phyloP scores from a whole-genome alignment of 2,329 filamentous ascomycete genomes.

The Pyricularia pennisetigena region DNA sequence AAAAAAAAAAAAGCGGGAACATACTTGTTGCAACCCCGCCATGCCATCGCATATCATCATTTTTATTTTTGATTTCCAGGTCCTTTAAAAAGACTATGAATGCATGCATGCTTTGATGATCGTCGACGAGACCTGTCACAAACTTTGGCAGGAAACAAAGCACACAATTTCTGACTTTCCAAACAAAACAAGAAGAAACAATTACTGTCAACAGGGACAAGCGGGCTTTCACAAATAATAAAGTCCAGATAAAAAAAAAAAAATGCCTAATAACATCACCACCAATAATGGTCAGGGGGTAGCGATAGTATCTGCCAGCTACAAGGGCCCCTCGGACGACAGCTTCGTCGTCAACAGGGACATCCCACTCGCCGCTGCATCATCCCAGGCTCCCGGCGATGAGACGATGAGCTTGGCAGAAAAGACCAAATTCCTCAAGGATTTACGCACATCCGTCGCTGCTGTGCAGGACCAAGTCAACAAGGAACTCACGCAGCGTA shows the following conservation, averaged over 20 bases:
- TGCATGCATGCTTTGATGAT: background rate
- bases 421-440: conserved; percentile 49
- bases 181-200: background rate
- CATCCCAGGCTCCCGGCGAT: background rate
- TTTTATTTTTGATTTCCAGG: background rate
- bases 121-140: background rate
- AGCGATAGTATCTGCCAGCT: conserved; percentile 34
- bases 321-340: conserved; percentile 40
- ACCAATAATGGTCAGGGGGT: background rate
- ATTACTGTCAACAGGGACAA: background rate
- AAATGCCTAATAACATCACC: conserved; percentile 2
- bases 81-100: background rate
- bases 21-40: background rate
- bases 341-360: conserved; percentile 32
- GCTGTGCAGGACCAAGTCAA: conserved; percentile 60
- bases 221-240: background rate
- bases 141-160: background rate
- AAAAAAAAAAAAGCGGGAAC: background rate
- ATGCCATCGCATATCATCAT: background rate
- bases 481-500: conserved; percentile 58
- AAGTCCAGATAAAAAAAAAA: background rate
- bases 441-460: conserved; percentile 46
- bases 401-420: conserved; percentile 23
- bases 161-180: background rate
- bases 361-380: conserved; percentile 17